Evolutionary conservation across 495 filamentous ascomycete genomes (phyloP).

Genomic region (Penicillium flavigenum): DNA sequence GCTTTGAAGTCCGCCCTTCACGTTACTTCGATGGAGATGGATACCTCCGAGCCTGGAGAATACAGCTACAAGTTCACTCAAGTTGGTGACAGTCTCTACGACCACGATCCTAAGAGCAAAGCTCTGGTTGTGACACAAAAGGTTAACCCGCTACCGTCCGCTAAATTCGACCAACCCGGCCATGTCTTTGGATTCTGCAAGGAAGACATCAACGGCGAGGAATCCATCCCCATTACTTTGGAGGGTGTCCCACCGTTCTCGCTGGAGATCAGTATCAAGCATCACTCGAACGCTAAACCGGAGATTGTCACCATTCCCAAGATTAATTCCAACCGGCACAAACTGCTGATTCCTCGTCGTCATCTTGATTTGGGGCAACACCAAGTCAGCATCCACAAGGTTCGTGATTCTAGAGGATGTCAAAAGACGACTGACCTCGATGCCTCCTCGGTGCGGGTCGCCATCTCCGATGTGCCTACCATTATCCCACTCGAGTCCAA

Average conservation of each 20-base stretch:
- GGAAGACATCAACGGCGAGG: slow-evolving; percentile 73
- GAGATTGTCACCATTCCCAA: slow-evolving; percentile 76
- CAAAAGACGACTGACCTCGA: slow-evolving; percentile 66
- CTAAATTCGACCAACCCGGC: slow-evolving; percentile 79
- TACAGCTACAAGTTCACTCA: slow-evolving; percentile 85
- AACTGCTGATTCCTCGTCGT: slow-evolving; percentile 78
- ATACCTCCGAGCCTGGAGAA: slow-evolving; percentile 74
- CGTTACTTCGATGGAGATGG: slow-evolving; percentile 72
- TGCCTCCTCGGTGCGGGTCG: slow-evolving; percentile 73
- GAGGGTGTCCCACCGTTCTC: slow-evolving; percentile 85
- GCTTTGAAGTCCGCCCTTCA: slow-evolving; percentile 70
- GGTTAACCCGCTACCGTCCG: slow-evolving; percentile 77
- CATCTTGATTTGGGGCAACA: slow-evolving; percentile 82
- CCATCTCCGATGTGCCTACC: slow-evolving; percentile 86
- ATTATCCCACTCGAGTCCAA: slow-evolving; percentile 85
- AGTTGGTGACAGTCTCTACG: slow-evolving; percentile 80
- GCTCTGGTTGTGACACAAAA: slow-evolving; percentile 71
- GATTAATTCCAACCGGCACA: slow-evolving; percentile 69
- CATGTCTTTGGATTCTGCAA: slow-evolving; percentile 94
- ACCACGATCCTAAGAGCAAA: slow-evolving; percentile 61
- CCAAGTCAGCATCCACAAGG: slow-evolving; percentile 79
- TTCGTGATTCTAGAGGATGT: slow-evolving; percentile 83
- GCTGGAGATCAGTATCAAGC: slow-evolving; percentile 87
- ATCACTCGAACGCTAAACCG: slow-evolving; percentile 73
- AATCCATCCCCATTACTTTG: slow-evolving; percentile 80